Percentiles rank a stretch among this genome's conserved stretches.
These are phyloP conservation scores for Erodium moschatum DNA, from an alignment of 441 rosid species.

Conservation along the genomic window DNA sequence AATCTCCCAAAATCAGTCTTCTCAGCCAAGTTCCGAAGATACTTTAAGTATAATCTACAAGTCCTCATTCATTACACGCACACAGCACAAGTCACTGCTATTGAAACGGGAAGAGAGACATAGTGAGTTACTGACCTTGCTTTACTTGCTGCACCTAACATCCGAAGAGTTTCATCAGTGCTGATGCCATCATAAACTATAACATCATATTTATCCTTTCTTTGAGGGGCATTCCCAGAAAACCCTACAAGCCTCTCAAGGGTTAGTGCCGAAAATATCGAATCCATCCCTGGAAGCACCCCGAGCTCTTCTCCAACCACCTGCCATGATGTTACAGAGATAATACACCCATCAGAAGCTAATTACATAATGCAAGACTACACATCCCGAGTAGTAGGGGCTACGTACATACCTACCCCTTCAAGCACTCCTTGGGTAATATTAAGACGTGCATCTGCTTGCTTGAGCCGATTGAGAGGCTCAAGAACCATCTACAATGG, in stretches of 20 bases:
- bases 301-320: constrained; percentile 95
- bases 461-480: constrained; percentile 65
- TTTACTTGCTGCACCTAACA: constrained; percentile 67
- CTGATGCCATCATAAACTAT: constrained; percentile 61
- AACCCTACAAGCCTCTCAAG: constrained; percentile 52
- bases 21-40: constrained; percentile 70
- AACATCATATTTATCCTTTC: constrained; percentile 42
- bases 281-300: constrained; percentile 93
- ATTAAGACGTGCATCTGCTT: constrained; percentile 67
- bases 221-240: constrained; percentile 33
- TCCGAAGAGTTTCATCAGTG: constrained; percentile 62
- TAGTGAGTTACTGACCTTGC: constrained; percentile 39
- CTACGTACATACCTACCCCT: constrained; percentile 69
- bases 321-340: constrained; percentile 30
- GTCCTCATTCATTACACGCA: background rate
- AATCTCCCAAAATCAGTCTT: constrained; percentile 89
- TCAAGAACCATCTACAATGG: constrained; percentile 68
- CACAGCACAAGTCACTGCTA: too few relatives aligned
- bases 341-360: constrained; percentile 2
- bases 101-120: background rate
- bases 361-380: background rate
- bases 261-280: constrained; percentile 49
- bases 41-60: constrained; percentile 61
- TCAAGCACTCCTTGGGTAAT: constrained; percentile 78
- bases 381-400: constrained; percentile 17